Base-by-base conservation (phyloP, 805 yeast genomes). In the Ogataea nitratoaversa region DNA sequence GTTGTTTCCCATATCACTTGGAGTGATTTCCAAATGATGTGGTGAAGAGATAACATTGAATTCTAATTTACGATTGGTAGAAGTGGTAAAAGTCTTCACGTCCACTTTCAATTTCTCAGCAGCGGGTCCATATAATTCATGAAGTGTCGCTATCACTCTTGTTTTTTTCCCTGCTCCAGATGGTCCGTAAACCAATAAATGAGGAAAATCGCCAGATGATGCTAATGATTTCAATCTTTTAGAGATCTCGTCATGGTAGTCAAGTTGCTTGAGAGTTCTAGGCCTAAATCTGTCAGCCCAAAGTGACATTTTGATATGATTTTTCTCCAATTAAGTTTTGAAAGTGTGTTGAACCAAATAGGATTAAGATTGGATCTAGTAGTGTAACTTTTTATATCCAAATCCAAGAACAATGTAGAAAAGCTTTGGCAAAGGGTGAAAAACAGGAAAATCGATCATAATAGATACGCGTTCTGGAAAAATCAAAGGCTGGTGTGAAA, bases 261-360 rank as follows among this genome's bases (percentile, higher is more conserved):
- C 78, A 34, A 93, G 68, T 19, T 70, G 71, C 2, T 71, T 75
- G 36, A 93, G 68, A 1, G 70, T 66, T 45, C 68, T 76, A 7
- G 99, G 99, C 49, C 97, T 76, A 62, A 89, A 81, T 50, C 89
- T 88, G 62, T 93, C 98, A 7, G 95, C 96, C 99, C 99, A 93
- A 60, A 93, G 74, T 6, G 96, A 84, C 96, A 90, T 90, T 23
- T 11, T 27, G 5, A 8, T 23, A 23, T 8, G 8, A 28, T 28
- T n/a, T n/a, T n/a, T n/a, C n/a, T n/a, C n/a, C n/a, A n/a, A n/a
- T n/a, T n/a, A n/a, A n/a, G n/a, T n/a, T n/a, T n/a, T n/a, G n/a
- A n/a, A n/a, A n/a, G n/a, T n/a, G n/a, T n/a, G n/a, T n/a, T n/a
- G n/a, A n/a, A n/a, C n/a, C n/a, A n/a, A n/a, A n/a, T n/a, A n/a